Conservation (phyloP, 2,329 filamentous ascomycete genomes). For the Didymella glomerata region DNA sequence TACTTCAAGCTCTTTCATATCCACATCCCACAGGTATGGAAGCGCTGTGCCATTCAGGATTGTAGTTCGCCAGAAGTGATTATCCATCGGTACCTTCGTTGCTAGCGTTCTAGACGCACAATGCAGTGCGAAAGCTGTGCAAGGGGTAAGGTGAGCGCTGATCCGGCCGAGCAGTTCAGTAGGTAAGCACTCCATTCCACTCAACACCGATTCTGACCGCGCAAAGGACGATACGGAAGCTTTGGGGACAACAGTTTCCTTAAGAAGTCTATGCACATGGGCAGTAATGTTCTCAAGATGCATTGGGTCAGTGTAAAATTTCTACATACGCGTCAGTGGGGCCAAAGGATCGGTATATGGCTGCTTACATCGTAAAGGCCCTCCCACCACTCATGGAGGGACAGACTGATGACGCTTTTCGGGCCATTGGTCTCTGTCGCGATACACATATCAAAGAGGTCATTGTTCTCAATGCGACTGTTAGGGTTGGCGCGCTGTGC, state of each 20-base stretch:
- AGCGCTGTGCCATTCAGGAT: slow-evolving; percentile 32
- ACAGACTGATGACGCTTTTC: slow-evolving; percentile 32
- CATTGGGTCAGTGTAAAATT: slow-evolving; percentile 36
- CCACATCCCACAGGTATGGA: slow-evolving; percentile 39
- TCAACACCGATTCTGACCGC: not conserved
- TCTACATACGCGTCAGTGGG: slow-evolving; percentile 21
- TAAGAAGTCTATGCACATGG: slow-evolving; percentile 25
- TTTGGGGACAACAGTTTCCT: slow-evolving; percentile 14
- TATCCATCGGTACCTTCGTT: slow-evolving; percentile 30
- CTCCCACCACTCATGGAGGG: slow-evolving; percentile 37
- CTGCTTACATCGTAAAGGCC: slow-evolving; percentile 34
- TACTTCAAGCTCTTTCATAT: slow-evolving; percentile 23
- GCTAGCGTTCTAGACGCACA: slow-evolving; percentile 31
- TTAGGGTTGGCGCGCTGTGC: not conserved
- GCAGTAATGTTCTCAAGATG: slow-evolving; percentile 18
- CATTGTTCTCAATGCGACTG: slow-evolving; percentile 17
- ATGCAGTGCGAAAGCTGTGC: slow-evolving; percentile 30
- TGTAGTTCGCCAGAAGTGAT: slow-evolving; percentile 38
- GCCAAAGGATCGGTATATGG: not conserved
- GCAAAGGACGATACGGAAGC: no score
- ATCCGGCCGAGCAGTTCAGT: slow-evolving; percentile 12
- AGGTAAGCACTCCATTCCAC: slow-evolving; percentile 10
- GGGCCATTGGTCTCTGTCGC: slow-evolving; percentile 25
- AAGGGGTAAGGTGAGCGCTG: slow-evolving; percentile 24
- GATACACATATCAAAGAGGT: slow-evolving; percentile 31